Conservation (phyloP, 1,284 basidiomycete species). For the Malassezia restricta region DNA sequence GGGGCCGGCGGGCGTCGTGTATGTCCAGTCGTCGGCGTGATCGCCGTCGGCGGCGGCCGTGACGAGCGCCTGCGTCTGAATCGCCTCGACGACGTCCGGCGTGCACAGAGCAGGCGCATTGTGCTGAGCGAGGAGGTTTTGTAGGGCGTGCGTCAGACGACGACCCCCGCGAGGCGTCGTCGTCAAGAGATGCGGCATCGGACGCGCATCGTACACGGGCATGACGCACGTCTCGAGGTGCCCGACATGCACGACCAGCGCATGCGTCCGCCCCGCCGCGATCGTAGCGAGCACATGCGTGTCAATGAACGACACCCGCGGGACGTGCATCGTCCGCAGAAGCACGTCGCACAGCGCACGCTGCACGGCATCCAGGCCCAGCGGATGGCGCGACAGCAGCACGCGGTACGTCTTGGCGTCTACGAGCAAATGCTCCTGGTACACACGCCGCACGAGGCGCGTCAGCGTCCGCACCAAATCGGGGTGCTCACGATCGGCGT, state of each 20-base stretch:
- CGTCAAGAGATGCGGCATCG: constrained; percentile 14
- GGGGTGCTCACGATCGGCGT: constrained; percentile 17
- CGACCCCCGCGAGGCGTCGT: constrained; percentile 23
- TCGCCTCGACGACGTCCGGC: constrained; percentile 14
- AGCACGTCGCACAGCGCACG: constrained; percentile 71
- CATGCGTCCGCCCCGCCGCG: constrained; percentile 74
- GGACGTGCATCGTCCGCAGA: constrained; percentile 78
- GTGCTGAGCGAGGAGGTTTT: constrained; percentile 17
- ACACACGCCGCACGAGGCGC: constrained; percentile 25
- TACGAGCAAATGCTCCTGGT: constrained; percentile 57
- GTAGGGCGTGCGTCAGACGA: constrained; percentile 18
- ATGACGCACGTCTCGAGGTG: constrained; percentile 75
- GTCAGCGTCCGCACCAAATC: constrained; percentile 24
- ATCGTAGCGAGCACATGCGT: constrained; percentile 72
- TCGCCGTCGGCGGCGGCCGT: constrained; percentile 14
- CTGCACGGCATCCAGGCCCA: constrained; percentile 73
- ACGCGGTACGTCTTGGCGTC: constrained; percentile 89
- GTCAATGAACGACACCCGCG: constrained; percentile 66
- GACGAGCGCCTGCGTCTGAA: constrained; percentile 31
- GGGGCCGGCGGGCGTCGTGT: background rate
- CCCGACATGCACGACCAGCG: constrained; percentile 81
- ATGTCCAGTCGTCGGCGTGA: background rate
- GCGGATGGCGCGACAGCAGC: constrained; percentile 75
- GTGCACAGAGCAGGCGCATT: too few species aligned
- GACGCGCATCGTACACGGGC: constrained; percentile 52